These are phyloP conservation scores for Zancudomyces culisetae DNA, from an alignment of 371 early-diverging fungal genomes.

Conservation along the genomic window DNA sequence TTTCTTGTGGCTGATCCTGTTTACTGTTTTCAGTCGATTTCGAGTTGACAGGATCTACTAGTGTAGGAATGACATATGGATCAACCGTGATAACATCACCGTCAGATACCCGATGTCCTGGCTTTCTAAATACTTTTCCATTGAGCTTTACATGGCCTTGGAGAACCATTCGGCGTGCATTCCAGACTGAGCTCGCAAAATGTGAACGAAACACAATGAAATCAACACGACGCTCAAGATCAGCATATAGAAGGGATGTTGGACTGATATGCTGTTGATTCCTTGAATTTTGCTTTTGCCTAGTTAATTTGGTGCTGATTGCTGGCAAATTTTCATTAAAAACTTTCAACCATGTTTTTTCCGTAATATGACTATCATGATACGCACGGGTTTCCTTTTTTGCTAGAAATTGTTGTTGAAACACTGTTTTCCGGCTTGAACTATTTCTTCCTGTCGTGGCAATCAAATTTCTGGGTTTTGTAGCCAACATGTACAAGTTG, in stretches of 20 bases:
- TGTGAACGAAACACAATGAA: slow-evolving; percentile 79
- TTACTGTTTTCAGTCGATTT: neutral
- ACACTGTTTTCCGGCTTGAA: slow-evolving; percentile 37
- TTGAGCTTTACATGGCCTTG: slow-evolving; percentile 83
- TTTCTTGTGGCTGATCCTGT: neutral
- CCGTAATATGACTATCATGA: slow-evolving; percentile 75
- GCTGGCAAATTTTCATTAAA: slow-evolving; percentile 54
- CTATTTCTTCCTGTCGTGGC: slow-evolving; percentile 1
- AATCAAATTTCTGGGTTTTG: neutral
- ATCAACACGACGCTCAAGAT: slow-evolving; percentile 79
- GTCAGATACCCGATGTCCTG: slow-evolving; percentile 63
- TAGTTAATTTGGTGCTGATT: slow-evolving; percentile 24
- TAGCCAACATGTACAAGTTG: slow-evolving; percentile 3
- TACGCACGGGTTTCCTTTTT: slow-evolving; percentile 85
- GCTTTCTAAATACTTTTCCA: slow-evolving; percentile 50
- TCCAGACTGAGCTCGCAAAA: slow-evolving; percentile 67
- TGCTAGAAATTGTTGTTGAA: slow-evolving; percentile 84
- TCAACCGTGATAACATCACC: slow-evolving; percentile 79
- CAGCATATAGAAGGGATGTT: slow-evolving; percentile 64
- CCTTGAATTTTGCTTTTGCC: neutral
- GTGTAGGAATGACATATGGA: slow-evolving; percentile 52
- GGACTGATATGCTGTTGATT: slow-evolving; percentile 45
- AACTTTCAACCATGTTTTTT: slow-evolving; percentile 57
- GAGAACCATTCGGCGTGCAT: slow-evolving; percentile 62
- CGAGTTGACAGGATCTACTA: slow-evolving; percentile 22